These are phyloP conservation scores for Colletotrichum godetiae DNA, from an alignment of 2,329 filamentous ascomycete species.

Conservation along the genomic window DNA sequence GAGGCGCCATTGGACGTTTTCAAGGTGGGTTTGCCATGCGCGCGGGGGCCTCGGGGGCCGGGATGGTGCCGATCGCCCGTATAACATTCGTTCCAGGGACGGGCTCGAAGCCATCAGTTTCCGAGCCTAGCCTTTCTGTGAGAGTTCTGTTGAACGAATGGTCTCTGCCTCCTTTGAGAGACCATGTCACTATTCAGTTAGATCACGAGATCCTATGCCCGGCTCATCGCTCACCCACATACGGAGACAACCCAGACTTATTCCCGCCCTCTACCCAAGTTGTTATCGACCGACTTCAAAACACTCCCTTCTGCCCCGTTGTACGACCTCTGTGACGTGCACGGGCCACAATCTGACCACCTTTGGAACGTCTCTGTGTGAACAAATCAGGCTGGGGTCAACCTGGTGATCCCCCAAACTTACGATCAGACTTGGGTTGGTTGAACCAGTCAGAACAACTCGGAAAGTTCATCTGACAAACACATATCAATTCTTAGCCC, in stretches of 20 bases:
- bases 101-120: not conserved
- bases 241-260: not conserved
- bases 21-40: not conserved
- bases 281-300: not conserved
- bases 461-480: not conserved
- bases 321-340: constrained; percentile 17
- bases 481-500: not conserved
- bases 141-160: not conserved
- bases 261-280: not conserved
- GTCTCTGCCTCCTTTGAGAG: too few relatives aligned
- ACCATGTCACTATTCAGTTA: not conserved
- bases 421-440: not conserved
- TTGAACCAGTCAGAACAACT: not conserved
- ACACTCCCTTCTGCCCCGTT: not conserved
- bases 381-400: not conserved
- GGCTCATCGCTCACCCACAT: too few relatives aligned
- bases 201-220: too few relatives aligned
- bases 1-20: not conserved
- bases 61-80: not conserved
- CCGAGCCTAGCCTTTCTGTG: not conserved
- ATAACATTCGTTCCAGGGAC: not conserved
- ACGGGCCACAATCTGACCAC: constrained; percentile 29
- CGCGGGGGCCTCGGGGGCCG: constrained; percentile 22
- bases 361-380: not conserved
- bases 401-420: not conserved